Conservation (phyloP, 139 green algal species). For the Coccomyxa sp. region DNA sequence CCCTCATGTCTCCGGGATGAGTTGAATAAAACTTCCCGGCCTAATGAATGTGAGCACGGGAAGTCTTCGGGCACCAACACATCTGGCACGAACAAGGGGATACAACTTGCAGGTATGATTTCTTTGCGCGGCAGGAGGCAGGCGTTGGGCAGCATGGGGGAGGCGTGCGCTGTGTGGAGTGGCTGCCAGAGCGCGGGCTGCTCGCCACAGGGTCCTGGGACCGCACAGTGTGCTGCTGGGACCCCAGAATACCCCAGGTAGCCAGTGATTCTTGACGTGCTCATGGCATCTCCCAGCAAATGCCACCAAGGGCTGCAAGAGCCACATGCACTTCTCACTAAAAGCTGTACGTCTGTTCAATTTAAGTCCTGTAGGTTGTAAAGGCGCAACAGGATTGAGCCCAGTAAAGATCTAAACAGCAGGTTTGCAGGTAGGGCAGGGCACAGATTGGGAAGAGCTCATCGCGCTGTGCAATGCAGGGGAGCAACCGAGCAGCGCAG, state of each 20-base stretch:
- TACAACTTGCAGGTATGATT: conserved; percentile 44
- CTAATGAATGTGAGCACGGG: not conserved
- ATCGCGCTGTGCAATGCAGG: not conserved
- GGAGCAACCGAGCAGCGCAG: conserved; percentile 20
- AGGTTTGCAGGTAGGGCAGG: not conserved
- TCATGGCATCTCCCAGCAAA: not conserved
- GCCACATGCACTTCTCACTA: not conserved
- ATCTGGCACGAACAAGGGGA: not conserved
- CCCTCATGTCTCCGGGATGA: not conserved
- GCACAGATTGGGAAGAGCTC: not conserved
- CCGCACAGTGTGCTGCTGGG: conserved; percentile 63
- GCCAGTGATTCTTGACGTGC: not conserved
- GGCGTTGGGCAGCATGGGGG: conserved; percentile 45
- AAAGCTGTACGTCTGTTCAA: not conserved
- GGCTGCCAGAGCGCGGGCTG: conserved; percentile 39
- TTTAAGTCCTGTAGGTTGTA: not conserved
- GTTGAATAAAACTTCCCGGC: not conserved
- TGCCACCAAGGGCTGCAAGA: too few relatives aligned
- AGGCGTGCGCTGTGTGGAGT: conserved; percentile 48
- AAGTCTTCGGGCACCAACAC: not conserved
- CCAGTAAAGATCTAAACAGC: too few relatives aligned
- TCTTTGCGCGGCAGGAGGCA: conserved; percentile 23
- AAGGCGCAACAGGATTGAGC: not conserved
- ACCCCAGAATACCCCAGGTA: conserved; percentile 47
- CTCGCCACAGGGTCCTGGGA: conserved; percentile 75